Evolutionary conservation across 2,329 filamentous ascomycete species (phyloP), one percentile per base, ranked within the genome.

Genomic region (Colletotrichum tofieldiae): DNA sequence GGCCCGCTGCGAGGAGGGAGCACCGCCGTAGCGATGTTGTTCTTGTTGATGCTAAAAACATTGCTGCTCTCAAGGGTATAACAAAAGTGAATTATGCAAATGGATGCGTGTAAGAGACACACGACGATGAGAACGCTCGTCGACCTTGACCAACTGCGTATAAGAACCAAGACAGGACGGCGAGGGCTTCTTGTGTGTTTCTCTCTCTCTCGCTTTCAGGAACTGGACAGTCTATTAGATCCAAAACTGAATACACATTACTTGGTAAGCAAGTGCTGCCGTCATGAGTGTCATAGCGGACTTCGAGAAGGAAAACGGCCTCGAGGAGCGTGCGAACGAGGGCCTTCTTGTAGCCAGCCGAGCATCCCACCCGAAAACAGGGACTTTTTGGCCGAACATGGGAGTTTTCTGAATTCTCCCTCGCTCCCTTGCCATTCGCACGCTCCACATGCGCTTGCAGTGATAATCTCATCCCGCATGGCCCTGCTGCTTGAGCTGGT

Each of bases 171-270:
- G 23, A 43, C 23, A 32, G 12, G 32, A 11, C n/a, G 35, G 32
- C 26, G 58, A 49, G 23, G 41, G 39, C 43, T 62, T 52, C 59
- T 63, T 26, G 16, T 35, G 37, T 16, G n/a, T n/a, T n/a, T n/a
- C 41, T 43, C 23, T 23, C 49, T 56, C 68, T 62, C 29, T 1
- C 23, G 23, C 23, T 47, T 43, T 67, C 43, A 63, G 41, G 64
- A 52, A 62, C 54, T 43, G 52, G 58, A 59, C 65, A 59, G 54
- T 64, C 62, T 72, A 64, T 47, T 63, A 69, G 58, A 29, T 58
- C 45, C 16, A 72, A 58, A 9, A 59, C 69, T 29, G 23, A 69
- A 60, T 64, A 69, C 43, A 69, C 69, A 72, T 72, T 72, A 64
- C 65, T 72, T 64, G 58, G n/a, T 45, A 64, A 41, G 58, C 69